A percentile compares a stretch with the other conserved stretches of the same genome.
Evolutionary conservation across 108 stramenopile genomes (phyloP).

Genomic region (Fragilaria crotonensis): DNA sequence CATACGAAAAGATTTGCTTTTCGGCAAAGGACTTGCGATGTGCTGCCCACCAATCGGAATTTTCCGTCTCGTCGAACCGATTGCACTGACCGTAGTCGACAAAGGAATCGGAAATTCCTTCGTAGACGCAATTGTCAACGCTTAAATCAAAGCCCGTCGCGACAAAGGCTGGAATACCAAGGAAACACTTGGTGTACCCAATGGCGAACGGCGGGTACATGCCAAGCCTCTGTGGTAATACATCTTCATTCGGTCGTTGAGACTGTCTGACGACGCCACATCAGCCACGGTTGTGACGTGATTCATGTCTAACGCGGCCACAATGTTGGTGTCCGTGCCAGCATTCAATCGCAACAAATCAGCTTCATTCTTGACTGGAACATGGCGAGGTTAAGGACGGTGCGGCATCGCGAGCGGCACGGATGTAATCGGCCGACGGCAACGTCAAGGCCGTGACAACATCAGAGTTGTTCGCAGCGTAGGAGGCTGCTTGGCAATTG

Average conservation of each 20-base stretch:
- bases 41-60: conserved; percentile 59
- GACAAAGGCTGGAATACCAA: conserved; percentile 39
- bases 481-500: too few relatives aligned
- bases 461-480: conserved; percentile 14
- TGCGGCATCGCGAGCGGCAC: conserved; percentile 23
- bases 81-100: conserved; percentile 73
- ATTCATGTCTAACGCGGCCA: conserved; percentile 33
- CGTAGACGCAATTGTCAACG: conserved; percentile 51
- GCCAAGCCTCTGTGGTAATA: conserved; percentile 62
- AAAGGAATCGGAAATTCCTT: conserved; percentile 20
- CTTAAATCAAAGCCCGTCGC: conserved; percentile 54
- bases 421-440: conserved; percentile 13
- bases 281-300: conserved; percentile 44
- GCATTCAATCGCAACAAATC: conserved; percentile 17
- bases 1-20: conserved; percentile 61
- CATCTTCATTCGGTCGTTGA: conserved; percentile 61
- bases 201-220: conserved; percentile 55
- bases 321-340: conserved; percentile 28
- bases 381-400: conserved; percentile 21
- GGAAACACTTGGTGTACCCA: conserved; percentile 49
- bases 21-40: conserved; percentile 58
- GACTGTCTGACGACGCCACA: conserved; percentile 47
- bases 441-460: conserved; percentile 29
- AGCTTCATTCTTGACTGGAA: conserved; percentile 42
- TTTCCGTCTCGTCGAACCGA: conserved; percentile 60